phyloP scores from a whole-genome alignment of 164 flowering plant species.

The Akebia trifoliata region DNA sequence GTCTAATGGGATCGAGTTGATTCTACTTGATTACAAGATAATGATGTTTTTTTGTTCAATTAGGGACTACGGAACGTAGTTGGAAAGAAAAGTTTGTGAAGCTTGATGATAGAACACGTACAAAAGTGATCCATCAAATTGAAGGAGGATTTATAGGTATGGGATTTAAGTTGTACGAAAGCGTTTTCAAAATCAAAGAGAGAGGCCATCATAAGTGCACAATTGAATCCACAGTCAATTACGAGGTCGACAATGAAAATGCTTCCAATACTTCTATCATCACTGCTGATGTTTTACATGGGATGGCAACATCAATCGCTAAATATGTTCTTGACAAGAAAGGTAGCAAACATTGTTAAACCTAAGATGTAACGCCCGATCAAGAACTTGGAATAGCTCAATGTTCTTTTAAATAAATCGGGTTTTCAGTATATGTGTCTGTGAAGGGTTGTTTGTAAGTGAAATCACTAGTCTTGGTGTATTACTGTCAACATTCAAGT shows the following conservation, averaged over 20 bases:
- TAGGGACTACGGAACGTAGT: constrained; percentile 2
- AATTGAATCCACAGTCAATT: not conserved
- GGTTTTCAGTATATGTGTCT: too few species aligned
- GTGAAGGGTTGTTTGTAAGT: too few species aligned
- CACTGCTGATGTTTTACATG: not conserved
- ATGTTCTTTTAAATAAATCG: too few species aligned
- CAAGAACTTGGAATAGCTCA: too few species aligned
- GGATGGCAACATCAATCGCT: constrained; percentile 9
- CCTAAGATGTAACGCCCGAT: too few species aligned
- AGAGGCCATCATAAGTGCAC: constrained; percentile 1
- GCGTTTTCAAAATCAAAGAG: not conserved
- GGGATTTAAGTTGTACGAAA: constrained; percentile 2
- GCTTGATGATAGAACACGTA: constrained; percentile 1
- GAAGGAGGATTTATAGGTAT: constrained; percentile 11
- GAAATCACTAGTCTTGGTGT: too few species aligned
- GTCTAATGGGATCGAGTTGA: not conserved
- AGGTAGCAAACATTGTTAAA: too few species aligned
- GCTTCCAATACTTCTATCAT: constrained; percentile 1
- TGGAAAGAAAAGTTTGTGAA: constrained; percentile 14
- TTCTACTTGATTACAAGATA: not conserved
- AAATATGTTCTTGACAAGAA: constrained; percentile 3
- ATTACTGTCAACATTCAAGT: too few species aligned
- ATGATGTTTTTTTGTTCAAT: too few species aligned
- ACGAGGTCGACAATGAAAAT: constrained; percentile 1
- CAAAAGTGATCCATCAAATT: constrained; percentile 5